Evolutionary conservation across 306 rosid genomes (phyloP).

Genomic region (Trichosanthes cucumerina): DNA sequence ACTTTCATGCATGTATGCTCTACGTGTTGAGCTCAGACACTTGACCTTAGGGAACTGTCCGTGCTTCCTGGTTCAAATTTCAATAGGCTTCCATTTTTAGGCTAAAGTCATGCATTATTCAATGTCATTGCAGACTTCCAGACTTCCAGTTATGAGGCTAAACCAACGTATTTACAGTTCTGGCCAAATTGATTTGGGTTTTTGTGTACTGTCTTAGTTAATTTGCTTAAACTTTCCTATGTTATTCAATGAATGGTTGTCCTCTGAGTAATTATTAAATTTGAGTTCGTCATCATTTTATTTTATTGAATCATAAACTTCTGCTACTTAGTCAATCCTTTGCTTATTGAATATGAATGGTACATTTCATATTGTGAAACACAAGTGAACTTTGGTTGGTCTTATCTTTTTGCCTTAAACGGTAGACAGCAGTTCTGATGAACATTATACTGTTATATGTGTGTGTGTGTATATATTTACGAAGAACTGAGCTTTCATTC

Average conservation of each 20-base stretch:
- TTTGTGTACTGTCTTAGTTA: neutral
- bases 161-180: neutral
- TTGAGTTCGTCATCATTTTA: neutral
- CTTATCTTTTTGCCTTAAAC: neutral
- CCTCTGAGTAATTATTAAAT: neutral
- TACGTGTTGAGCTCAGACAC: neutral
- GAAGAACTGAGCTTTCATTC: neutral
- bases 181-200: neutral
- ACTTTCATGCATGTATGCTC: neutral
- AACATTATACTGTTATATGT: neutral
- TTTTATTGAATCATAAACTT: neutral
- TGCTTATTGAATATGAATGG: neutral
- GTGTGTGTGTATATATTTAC: too few relatives aligned
- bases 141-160: neutral
- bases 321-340: neutral
- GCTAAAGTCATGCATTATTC: neutral
- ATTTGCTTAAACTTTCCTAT: neutral
- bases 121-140: neutral
- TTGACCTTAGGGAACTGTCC: neutral
- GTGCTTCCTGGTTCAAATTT: neutral
- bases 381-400: neutral
- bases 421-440: neutral
- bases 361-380: neutral
- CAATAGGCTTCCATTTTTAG: neutral
- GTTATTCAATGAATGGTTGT: neutral